Conservation (phyloP, 208 protist genomes). For the Acanthamoeba castellanii region DNA sequence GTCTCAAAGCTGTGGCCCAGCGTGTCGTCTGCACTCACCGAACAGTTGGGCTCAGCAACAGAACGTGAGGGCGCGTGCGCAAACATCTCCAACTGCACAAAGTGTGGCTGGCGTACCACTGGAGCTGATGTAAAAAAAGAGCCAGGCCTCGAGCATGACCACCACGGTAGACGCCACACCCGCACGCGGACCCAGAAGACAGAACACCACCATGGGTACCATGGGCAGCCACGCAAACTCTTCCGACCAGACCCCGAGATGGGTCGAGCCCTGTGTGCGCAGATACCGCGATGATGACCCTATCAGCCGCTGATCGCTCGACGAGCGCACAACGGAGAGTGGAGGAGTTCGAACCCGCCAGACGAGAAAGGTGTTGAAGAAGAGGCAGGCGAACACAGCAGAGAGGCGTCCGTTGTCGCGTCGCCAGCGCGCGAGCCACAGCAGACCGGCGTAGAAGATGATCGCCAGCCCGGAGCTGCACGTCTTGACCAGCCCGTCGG, state of each 20-base stretch:
- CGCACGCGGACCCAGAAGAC: neutral
- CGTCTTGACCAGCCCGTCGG: neutral
- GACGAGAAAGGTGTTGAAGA: neutral
- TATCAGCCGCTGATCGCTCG: neutral
- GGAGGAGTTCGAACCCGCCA: neutral
- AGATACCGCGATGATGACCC: neutral
- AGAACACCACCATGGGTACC: neutral
- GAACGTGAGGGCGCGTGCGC: neutral
- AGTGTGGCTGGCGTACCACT: neutral
- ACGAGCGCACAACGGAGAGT: too few species aligned
- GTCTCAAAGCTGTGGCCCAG: neutral
- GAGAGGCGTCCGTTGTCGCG: neutral
- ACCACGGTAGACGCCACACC: neutral
- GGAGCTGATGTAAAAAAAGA: neutral
- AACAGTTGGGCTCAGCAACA: neutral
- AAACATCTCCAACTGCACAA: neutral
- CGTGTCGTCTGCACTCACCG: neutral
- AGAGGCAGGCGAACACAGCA: neutral
- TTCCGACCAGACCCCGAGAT: neutral
- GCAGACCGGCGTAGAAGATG: neutral
- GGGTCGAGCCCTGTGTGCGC: neutral
- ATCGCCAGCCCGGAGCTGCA: neutral
- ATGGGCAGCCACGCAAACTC: conserved; percentile 10
- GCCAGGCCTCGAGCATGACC: neutral
- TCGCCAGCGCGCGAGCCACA: conserved; percentile 7